phyloP scores from a whole-genome alignment of 2,329 filamentous ascomycete genomes.

The Fusarium pseudograminearum region DNA sequence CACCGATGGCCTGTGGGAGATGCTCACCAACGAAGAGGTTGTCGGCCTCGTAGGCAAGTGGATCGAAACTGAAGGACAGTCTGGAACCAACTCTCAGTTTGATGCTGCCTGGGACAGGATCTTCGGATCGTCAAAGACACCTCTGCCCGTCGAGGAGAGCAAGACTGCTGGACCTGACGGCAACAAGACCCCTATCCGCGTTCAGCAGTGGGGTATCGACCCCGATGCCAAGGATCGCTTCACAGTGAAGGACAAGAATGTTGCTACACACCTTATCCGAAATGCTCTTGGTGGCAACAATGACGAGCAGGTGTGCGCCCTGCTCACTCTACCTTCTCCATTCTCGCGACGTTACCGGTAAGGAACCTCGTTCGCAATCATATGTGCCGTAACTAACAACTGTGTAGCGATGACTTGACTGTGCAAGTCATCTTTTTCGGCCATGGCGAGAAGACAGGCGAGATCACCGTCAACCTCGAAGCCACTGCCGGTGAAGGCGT shows the following conservation, averaged over 20 bases:
- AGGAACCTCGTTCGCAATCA: slow-evolving; percentile 20
- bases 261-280: slow-evolving; percentile 92
- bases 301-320: slow-evolving; percentile 90
- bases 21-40: slow-evolving; percentile 98
- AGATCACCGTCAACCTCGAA: slow-evolving; percentile 86
- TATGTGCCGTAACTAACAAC: slow-evolving; percentile 24
- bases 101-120: slow-evolving; percentile 75
- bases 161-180: slow-evolving; percentile 67
- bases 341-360: slow-evolving; percentile 92
- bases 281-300: slow-evolving; percentile 96
- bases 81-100: slow-evolving; percentile 71
- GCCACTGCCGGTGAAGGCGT: slow-evolving; percentile 72
- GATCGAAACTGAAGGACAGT: slow-evolving; percentile 81
- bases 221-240: slow-evolving; percentile 83
- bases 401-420: slow-evolving; percentile 85
- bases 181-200: slow-evolving; percentile 87
- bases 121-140: slow-evolving; percentile 63
- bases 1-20: slow-evolving; percentile 98
- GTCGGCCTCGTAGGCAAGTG: slow-evolving; percentile 96
- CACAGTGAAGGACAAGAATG: slow-evolving; percentile 94
- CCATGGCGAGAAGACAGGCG: slow-evolving; percentile 79
- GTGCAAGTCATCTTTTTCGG: slow-evolving; percentile 99
- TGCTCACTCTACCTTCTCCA: slow-evolving; percentile 90
- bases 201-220: slow-evolving; percentile 90
- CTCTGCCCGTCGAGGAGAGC: slow-evolving; percentile 81